Evolutionary conservation across 345 rosid genomes (phyloP), one percentile per base, ranked within the genome.

Genomic region (Lumnitzera racemosa): DNA sequence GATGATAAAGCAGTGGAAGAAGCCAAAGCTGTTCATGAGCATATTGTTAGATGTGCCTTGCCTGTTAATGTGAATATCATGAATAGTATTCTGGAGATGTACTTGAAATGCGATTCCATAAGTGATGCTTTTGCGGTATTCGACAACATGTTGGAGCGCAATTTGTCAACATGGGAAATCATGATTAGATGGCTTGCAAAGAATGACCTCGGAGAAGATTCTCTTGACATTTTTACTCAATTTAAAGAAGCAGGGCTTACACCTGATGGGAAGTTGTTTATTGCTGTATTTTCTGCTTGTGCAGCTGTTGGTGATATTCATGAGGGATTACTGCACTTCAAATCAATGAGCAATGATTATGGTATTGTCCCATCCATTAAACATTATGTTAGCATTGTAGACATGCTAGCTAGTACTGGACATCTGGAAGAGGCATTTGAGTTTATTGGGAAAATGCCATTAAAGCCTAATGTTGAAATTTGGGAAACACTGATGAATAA

Each of bases 401-500:
- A 82, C 64, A 85, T 92, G 96, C 56, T 78, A 58, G 96, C 89
- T 15, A 78, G 73, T 51, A 24, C 73, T 10, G 98, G 98, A 2
- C 76, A 83, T 72, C 63, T 89, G 53, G 82, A 83, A 15, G 98
- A 92, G 70, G 96, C 96, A 1, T 62, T 87, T 27, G 89, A 84
- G 17, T 89, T 92, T 61, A 66, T 78, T 4, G 85, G 81, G 67
- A 79, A 74, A 29, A 80, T 92, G 85, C 89, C 91, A 3, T 10
- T 76, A 48, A 76, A 81, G 71, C 82, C 96, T 16, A 78, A 65
- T 59, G 72, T 63, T 56, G 84, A 82, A 61, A 74, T 87, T 49
- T 89, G 96, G 96, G 89, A 85, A 72, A 77, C 83, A 27, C 64
- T 92, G 60, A 89, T 91, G 98, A 82, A 80, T 56, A 80, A 78